These are phyloP conservation scores for Bathelium albidoporum DNA, from an alignment of 495 filamentous ascomycete species.

Conservation along the genomic window DNA sequence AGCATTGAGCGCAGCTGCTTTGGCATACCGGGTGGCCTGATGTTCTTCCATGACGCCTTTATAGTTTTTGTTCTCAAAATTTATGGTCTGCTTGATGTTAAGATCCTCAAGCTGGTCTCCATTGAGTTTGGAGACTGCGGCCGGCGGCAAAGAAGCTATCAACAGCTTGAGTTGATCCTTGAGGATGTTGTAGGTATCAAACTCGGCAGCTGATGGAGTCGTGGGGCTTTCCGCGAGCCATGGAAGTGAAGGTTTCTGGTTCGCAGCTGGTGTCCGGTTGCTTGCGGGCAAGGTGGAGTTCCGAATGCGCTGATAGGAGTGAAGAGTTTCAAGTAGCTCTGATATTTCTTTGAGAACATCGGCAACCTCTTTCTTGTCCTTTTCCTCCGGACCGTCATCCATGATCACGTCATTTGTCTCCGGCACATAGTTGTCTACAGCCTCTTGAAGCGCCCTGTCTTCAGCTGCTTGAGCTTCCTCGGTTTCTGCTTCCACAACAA, in stretches of 20 bases:
- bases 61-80: constrained; percentile 59
- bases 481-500: constrained; percentile 15
- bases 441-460: constrained; percentile 17
- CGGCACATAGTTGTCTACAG: constrained; percentile 2
- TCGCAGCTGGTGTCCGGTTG: constrained; percentile 33
- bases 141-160: constrained; percentile 68
- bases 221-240: constrained; percentile 34
- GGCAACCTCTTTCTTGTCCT: constrained; percentile 52
- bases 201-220: constrained; percentile 55
- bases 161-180: constrained; percentile 62
- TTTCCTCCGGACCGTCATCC: constrained; percentile 36
- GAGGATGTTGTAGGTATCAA: constrained; percentile 61
- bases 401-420: constrained; percentile 28
- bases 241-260: constrained; percentile 25
- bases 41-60: constrained; percentile 82
- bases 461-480: constrained; percentile 36
- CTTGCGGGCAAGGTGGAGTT: constrained; percentile 44
- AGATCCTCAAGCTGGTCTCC: constrained; percentile 73
- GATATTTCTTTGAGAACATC: constrained; percentile 68
- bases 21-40: constrained; percentile 38
- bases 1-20: constrained; percentile 18
- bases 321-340: constrained; percentile 70
- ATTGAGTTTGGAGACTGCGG: constrained; percentile 74
- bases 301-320: constrained; percentile 78
- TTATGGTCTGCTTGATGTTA: constrained; percentile 71